These are phyloP conservation scores for Ceratocystis variospora DNA, from an alignment of 2,329 filamentous ascomycete species.

Conservation along the genomic window DNA sequence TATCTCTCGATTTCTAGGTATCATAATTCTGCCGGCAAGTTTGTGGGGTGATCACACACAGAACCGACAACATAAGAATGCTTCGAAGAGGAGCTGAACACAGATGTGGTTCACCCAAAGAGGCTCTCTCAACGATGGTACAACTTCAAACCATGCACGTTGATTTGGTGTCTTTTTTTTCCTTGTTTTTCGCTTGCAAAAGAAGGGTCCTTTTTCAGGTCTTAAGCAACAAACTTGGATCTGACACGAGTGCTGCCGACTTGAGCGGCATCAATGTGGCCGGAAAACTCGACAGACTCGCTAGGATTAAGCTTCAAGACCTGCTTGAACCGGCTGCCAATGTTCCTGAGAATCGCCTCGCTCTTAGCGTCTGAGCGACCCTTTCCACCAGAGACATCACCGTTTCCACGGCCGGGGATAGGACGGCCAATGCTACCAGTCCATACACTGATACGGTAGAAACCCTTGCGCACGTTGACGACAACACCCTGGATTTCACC, in stretches of 20 bases:
- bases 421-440: slow-evolving; percentile 84
- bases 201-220: not conserved
- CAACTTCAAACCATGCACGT: not conserved
- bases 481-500: slow-evolving; percentile 99
- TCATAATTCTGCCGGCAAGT: slow-evolving; percentile 14
- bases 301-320: slow-evolving; percentile 63
- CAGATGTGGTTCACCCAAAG: slow-evolving; percentile 1
- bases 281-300: slow-evolving; percentile 85
- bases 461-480: slow-evolving; percentile 95
- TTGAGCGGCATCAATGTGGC: slow-evolving; percentile 87
- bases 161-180: slow-evolving; percentile 5
- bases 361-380: slow-evolving; percentile 68
- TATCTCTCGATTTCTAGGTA: slow-evolving; percentile 12
- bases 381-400: slow-evolving; percentile 60
- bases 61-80: slow-evolving; percentile 3
- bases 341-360: slow-evolving; percentile 67
- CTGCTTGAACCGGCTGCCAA: slow-evolving; percentile 86
- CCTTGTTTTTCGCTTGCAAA: not conserved
- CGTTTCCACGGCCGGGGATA: slow-evolving; percentile 61
- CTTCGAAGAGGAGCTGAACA: slow-evolving; percentile 8
- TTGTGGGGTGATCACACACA: slow-evolving; percentile 6
- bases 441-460: slow-evolving; percentile 96
- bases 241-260: slow-evolving; percentile 89
- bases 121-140: slow-evolving; percentile 1
- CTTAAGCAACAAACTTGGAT: slow-evolving; percentile 77